Evolutionary conservation across 768 basidiomycete species (phyloP).

Genomic region (Wakefieldia striispora): DNA sequence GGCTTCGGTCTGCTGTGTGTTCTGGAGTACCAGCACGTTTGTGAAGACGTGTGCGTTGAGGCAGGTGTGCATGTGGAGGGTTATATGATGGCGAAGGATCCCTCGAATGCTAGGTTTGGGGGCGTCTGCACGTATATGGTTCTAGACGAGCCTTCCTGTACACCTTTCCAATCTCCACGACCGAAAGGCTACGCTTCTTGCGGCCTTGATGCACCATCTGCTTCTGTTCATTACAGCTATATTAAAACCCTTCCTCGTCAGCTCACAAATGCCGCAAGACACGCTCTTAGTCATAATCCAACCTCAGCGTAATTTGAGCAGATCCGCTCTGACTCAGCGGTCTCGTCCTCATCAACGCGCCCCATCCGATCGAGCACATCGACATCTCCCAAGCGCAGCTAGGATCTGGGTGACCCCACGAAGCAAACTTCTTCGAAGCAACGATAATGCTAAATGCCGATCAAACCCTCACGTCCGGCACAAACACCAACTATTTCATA

Average conservation of each 20-base stretch:
- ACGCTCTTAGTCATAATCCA: neutral
- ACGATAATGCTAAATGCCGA: neutral
- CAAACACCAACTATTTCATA: neutral
- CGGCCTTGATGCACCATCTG: too few species aligned
- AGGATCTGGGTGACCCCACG: neutral
- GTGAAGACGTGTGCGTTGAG: constrained; percentile 6
- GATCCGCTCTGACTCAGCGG: constrained; percentile 10
- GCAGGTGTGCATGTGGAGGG: neutral
- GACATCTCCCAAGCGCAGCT: too few species aligned
- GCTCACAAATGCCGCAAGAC: neutral
- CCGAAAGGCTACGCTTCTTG: too few species aligned
- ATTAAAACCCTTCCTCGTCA: too few species aligned
- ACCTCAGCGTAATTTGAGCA: neutral
- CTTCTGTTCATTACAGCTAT: too few species aligned
- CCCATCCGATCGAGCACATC: neutral
- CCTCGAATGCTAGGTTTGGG: too few species aligned
- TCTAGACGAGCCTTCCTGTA: too few species aligned
- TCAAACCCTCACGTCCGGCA: neutral
- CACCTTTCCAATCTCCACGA: too few species aligned
- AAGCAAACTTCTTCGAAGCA: neutral
- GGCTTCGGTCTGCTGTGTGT: constrained; percentile 35
- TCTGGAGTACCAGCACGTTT: neutral
- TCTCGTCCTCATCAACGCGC: neutral
- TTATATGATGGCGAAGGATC: neutral
- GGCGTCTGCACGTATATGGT: too few species aligned